A percentile compares a stretch with the other conserved stretches of the same genome.
Evolutionary conservation across 2,329 filamentous ascomycete species (phyloP).

Genomic region (Aspergillus ruber): DNA sequence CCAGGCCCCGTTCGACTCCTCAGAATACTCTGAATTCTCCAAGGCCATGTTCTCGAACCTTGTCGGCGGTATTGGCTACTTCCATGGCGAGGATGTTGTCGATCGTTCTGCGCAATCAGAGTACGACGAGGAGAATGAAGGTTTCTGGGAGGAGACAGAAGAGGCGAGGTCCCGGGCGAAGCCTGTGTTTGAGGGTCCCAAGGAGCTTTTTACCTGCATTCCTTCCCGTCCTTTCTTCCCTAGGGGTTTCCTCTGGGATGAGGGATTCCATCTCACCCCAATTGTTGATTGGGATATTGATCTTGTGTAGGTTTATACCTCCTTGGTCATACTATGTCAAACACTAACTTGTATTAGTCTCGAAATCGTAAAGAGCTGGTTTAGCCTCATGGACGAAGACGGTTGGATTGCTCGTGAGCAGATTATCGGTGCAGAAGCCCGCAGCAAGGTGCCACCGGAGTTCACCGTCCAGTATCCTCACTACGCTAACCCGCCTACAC

Average conservation of each 20-base stretch:
- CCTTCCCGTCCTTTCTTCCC: slow-evolving; percentile 95
- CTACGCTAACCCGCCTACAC: slow-evolving; percentile 92
- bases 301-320: slow-evolving; percentile 50
- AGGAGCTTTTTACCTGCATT: slow-evolving; percentile 83
- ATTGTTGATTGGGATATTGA: slow-evolving; percentile 93
- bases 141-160: slow-evolving; percentile 89
- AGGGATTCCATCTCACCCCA: slow-evolving; percentile 89
- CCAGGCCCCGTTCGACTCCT: slow-evolving; percentile 65
- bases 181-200: slow-evolving; percentile 70
- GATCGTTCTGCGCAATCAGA: slow-evolving; percentile 88
- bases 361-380: slow-evolving; percentile 92
- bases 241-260: slow-evolving; percentile 94
- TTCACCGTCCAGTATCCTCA: slow-evolving; percentile 96
- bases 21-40: slow-evolving; percentile 71
- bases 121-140: slow-evolving; percentile 91
- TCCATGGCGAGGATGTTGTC: slow-evolving; percentile 79
- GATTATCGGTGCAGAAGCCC: slow-evolving; percentile 83
- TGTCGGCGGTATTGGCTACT: slow-evolving; percentile 90
- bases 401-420: slow-evolving; percentile 97
- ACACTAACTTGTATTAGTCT: slow-evolving; percentile 35
- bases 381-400: slow-evolving; percentile 89
- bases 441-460: slow-evolving; percentile 87
- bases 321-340: not conserved
- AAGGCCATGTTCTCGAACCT: slow-evolving; percentile 92
- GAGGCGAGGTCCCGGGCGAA: slow-evolving; percentile 65